Conservation (phyloP, 768 basidiomycete genomes). For the Hemileccinum rubropunctum region DNA sequence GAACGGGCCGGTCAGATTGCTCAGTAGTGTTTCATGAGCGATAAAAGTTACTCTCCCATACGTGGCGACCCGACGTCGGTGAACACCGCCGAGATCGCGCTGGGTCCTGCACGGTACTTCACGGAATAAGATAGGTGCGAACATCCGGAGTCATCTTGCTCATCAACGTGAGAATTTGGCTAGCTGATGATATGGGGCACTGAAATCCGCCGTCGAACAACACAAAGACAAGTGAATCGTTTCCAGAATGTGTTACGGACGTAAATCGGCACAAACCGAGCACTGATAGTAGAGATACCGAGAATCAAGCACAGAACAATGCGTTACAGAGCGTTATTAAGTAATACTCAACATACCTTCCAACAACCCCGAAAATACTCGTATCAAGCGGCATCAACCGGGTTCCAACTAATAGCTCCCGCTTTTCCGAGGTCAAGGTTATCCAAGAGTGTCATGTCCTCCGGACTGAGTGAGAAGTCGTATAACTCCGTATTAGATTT, state of each 20-base stretch:
- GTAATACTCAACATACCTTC: background rate
- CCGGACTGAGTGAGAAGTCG: constrained; percentile 64
- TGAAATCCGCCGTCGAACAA: background rate
- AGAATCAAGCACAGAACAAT: background rate
- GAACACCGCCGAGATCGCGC: background rate
- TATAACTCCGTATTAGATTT: constrained; percentile 70
- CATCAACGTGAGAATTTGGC: background rate
- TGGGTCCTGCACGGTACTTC: background rate
- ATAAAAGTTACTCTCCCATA: background rate
- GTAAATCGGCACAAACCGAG: background rate
- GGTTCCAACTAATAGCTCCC: constrained; percentile 84
- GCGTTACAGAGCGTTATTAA: too few species aligned
- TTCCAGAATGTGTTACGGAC: background rate
- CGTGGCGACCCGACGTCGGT: background rate
- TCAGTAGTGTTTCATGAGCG: background rate
- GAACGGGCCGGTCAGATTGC: background rate
- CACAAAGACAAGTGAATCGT: background rate
- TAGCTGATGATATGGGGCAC: background rate
- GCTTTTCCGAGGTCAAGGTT: constrained; percentile 67
- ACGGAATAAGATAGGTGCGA: background rate
- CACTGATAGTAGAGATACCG: background rate
- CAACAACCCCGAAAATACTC: constrained; percentile 6
- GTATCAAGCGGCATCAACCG: constrained; percentile 50
- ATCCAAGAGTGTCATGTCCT: constrained; percentile 68
- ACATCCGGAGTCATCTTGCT: background rate